Percentiles rank a stretch among this genome's conserved stretches.
phyloP scores from a whole-genome alignment of 352 stramenopile species.

The Paralagenidium karlingii region DNA sequence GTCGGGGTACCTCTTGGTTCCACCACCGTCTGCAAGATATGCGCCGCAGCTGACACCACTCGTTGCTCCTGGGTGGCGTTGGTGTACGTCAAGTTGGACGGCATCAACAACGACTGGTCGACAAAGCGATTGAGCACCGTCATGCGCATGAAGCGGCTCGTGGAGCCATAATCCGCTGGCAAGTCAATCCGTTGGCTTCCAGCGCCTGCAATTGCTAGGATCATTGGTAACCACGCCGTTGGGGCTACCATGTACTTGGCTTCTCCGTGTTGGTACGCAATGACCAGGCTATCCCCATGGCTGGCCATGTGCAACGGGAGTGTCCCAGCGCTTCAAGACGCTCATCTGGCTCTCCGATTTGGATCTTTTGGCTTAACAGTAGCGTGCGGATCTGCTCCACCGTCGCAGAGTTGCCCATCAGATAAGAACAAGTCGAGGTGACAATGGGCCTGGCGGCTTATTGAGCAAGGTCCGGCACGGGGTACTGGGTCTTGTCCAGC shows the following conservation, averaged over 20 bases:
- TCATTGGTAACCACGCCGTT: constrained; percentile 62
- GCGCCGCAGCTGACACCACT: constrained; percentile 30
- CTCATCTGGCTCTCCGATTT: too few species aligned
- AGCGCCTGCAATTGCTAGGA: too few species aligned
- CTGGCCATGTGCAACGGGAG: too few species aligned
- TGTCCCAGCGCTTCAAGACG: too few species aligned
- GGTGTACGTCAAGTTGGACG: constrained; percentile 27
- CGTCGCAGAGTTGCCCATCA: constrained; percentile 54
- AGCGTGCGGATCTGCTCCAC: constrained; percentile 40
- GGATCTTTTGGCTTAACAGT: too few species aligned
- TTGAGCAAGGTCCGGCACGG: too few species aligned
- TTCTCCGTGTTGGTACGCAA: too few species aligned
- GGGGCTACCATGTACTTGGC: too few species aligned
- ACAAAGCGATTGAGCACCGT: constrained; percentile 58
- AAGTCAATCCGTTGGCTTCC: constrained; percentile 8
- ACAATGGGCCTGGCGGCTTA: constrained; percentile 48
- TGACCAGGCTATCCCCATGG: too few species aligned
- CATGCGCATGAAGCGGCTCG: constrained; percentile 43
- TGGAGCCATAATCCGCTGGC: constrained; percentile 38
- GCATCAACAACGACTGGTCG: constrained; percentile 8
- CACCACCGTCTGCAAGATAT: constrained; percentile 59
- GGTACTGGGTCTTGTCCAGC: constrained; percentile 30
- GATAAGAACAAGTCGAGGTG: constrained; percentile 50
- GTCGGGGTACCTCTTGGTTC: constrained; percentile 26
- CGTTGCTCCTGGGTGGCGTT: constrained; percentile 37